Evolutionary conservation across 495 filamentous ascomycete genomes (phyloP).

Genomic region (Tuber brumale): DNA sequence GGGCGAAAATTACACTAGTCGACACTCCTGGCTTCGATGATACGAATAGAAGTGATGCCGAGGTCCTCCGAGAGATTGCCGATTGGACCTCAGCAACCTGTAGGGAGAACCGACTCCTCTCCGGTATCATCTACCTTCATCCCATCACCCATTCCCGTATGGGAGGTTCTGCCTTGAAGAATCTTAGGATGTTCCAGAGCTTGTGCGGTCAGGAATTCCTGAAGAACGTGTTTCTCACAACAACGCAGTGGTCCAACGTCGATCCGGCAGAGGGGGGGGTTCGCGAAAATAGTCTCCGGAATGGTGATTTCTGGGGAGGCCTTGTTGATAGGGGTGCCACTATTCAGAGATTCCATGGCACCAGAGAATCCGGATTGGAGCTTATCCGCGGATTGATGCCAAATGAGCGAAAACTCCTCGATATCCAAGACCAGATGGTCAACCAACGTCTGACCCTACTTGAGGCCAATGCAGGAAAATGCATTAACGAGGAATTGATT

Average conservation of each 20-base stretch:
- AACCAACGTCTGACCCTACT: constrained; percentile 37
- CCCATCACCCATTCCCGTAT: constrained; percentile 46
- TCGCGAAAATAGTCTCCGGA: constrained; percentile 43
- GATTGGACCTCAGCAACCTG: constrained; percentile 39
- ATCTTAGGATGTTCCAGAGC: constrained; percentile 46
- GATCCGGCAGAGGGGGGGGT: not conserved
- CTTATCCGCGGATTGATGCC: constrained; percentile 31
- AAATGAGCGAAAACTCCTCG: constrained; percentile 29
- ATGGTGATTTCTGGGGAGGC: constrained; percentile 45
- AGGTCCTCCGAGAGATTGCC: constrained; percentile 44
- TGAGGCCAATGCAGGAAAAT: constrained; percentile 43
- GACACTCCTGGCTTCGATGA: constrained; percentile 53
- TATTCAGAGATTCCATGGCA: constrained; percentile 37
- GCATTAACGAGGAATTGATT: constrained; percentile 40
- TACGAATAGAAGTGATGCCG: constrained; percentile 44
- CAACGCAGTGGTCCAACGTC: constrained; percentile 47
- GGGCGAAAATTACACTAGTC: constrained; percentile 42
- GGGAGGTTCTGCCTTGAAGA: constrained; percentile 43
- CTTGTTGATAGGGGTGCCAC: constrained; percentile 40
- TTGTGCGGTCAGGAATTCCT: constrained; percentile 45
- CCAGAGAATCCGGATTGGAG: constrained; percentile 40
- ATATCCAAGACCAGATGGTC: constrained; percentile 46
- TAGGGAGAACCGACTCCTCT: constrained; percentile 28
- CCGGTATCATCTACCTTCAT: constrained; percentile 48
- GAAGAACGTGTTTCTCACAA: constrained; percentile 45